Conservation (phyloP, 1,284 basidiomycete genomes). For the Rhodofomes roseus region DNA sequence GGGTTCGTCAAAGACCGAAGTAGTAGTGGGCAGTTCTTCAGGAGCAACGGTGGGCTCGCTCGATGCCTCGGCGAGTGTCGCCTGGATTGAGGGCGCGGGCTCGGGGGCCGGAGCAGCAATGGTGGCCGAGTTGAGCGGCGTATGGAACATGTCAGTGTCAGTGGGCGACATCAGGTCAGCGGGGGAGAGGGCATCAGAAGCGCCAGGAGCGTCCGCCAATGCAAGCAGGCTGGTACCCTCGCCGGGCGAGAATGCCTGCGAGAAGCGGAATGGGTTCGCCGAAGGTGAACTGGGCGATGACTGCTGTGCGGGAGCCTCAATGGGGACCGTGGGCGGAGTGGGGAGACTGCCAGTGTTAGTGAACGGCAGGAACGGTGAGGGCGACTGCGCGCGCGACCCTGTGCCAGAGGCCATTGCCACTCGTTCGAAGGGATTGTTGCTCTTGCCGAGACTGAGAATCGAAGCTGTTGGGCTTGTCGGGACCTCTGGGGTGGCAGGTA, state of each 20-base stretch:
- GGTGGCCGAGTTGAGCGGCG: conserved; percentile 50
- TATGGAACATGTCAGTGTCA: conserved; percentile 57
- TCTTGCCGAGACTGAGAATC: conserved; percentile 49
- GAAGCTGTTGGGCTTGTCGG: conserved; percentile 32
- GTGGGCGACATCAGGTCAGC: conserved; percentile 26
- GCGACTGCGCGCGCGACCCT: conserved; percentile 50
- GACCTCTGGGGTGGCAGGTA: conserved; percentile 65
- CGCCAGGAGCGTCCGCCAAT: conserved; percentile 11
- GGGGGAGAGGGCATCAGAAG: conserved; percentile 12
- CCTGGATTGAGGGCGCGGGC: conserved; percentile 2
- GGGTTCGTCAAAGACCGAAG: background rate
- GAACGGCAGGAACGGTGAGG: conserved; percentile 56
- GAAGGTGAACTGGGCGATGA: conserved; percentile 12
- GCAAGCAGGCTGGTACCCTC: conserved; percentile 10
- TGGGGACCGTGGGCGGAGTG: conserved; percentile 25
- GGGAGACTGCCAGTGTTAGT: conserved; percentile 31
- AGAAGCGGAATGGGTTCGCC: conserved; percentile 59
- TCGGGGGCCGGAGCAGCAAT: conserved; percentile 11
- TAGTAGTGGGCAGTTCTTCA: background rate
- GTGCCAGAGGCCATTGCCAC: conserved; percentile 47
- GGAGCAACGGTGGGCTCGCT: conserved; percentile 40
- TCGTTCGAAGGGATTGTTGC: conserved; percentile 93
- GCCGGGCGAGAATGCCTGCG: conserved; percentile 36
- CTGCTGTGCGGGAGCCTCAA: conserved; percentile 11
- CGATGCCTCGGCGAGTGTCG: conserved; percentile 32